Evolutionary conservation across 176 grass and related monocot genomes (phyloP).

Genomic region (Themeda triandra): DNA sequence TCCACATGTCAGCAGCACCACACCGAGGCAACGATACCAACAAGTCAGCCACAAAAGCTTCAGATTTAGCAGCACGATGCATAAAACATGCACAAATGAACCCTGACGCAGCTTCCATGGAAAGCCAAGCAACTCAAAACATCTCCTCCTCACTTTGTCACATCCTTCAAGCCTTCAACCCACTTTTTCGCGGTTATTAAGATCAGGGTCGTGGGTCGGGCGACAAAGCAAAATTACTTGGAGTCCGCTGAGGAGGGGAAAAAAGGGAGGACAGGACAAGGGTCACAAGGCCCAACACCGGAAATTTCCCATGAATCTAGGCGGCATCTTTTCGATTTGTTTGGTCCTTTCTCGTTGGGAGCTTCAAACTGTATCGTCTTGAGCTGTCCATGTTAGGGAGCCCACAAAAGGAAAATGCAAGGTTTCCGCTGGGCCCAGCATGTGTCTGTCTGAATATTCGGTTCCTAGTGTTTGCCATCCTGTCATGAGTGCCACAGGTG

Average conservation of each 20-base stretch:
- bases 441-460: constrained; percentile 25
- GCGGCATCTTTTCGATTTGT: constrained; percentile 36
- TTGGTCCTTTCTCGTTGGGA: constrained; percentile 32
- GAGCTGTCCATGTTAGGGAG: constrained; percentile 55
- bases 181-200: constrained; percentile 44
- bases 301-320: constrained; percentile 51
- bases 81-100: background rate
- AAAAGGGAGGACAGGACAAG: constrained; percentile 31
- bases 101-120: constrained; percentile 26
- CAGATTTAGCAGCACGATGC: constrained; percentile 21
- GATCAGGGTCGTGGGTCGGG: constrained; percentile 18
- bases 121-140: background rate
- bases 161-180: background rate
- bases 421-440: constrained; percentile 29
- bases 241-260: background rate
- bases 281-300: constrained; percentile 39
- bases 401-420: constrained; percentile 46
- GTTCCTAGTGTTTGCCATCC: constrained; percentile 23
- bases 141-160: background rate
- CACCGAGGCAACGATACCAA: background rate
- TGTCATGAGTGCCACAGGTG: constrained; percentile 5
- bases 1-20: constrained; percentile 38
- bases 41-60: constrained; percentile 1
- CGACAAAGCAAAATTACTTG: constrained; percentile 26
- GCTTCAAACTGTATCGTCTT: constrained; percentile 32